Evolutionary conservation across 352 stramenopile species (phyloP).

Genomic region (Globisporangium iwayamae): DNA sequence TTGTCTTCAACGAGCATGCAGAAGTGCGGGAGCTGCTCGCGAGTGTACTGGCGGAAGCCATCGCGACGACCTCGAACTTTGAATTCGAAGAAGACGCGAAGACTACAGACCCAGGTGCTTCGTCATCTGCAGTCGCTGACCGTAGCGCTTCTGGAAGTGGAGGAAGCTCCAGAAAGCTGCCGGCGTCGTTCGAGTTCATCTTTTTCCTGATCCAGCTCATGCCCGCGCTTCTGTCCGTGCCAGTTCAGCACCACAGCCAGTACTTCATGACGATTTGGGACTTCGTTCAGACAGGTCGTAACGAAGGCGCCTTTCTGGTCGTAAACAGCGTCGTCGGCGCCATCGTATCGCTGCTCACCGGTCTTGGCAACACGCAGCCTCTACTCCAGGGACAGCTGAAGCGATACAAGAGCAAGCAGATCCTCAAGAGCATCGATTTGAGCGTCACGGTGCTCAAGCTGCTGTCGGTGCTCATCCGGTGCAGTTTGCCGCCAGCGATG

Average conservation of each 20-base stretch:
- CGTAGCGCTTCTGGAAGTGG: not conserved
- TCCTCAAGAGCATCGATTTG: constrained; percentile 80
- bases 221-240: constrained; percentile 65
- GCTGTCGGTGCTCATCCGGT: constrained; percentile 68
- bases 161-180: constrained; percentile 36
- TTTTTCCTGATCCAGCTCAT: constrained; percentile 78
- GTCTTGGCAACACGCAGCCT: constrained; percentile 49
- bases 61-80: constrained; percentile 51
- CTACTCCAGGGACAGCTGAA: constrained; percentile 66
- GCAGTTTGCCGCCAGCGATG: constrained; percentile 66
- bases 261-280: constrained; percentile 75
- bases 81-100: constrained; percentile 42
- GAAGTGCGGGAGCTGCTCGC: constrained; percentile 73
- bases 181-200: constrained; percentile 80
- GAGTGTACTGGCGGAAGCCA: constrained; percentile 63
- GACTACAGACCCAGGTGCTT: not conserved
- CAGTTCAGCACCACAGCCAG: constrained; percentile 61
- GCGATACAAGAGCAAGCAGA: constrained; percentile 61
- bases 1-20: constrained; percentile 62
- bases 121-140: not conserved
- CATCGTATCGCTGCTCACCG: constrained; percentile 65
- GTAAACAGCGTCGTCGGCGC: constrained; percentile 80
- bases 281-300: constrained; percentile 77
- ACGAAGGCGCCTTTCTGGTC: constrained; percentile 79
- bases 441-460: constrained; percentile 67